Evolutionary conservation across 2,329 filamentous ascomycete genomes (phyloP).

Genomic region (Botrytis elliptica): DNA sequence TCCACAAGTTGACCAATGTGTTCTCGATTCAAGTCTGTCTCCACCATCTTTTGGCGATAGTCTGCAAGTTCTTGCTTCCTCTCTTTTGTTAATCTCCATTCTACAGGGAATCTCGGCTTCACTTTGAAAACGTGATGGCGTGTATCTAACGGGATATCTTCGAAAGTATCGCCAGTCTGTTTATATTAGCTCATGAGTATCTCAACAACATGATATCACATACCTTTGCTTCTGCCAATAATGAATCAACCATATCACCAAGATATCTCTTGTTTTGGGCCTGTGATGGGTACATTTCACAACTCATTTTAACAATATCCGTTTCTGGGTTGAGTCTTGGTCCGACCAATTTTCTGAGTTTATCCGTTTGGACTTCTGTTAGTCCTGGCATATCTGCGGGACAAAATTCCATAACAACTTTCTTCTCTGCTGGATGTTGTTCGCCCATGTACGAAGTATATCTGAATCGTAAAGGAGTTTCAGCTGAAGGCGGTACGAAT

Average conservation of each 20-base stretch:
- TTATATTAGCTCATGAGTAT: conserved; percentile 25
- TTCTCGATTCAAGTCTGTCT: conserved; percentile 54
- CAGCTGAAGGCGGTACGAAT: conserved; percentile 66
- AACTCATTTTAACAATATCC: conserved; percentile 82
- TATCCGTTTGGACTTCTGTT: conserved; percentile 65
- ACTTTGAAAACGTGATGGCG: conserved; percentile 74
- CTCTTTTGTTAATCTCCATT: conserved; percentile 77
- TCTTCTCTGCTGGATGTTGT: conserved; percentile 83
- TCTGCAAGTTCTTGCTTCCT: conserved; percentile 64
- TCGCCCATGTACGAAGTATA: conserved; percentile 98
- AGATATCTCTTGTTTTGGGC: conserved; percentile 98
- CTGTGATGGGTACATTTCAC: conserved; percentile 82
- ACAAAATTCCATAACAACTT: conserved; percentile 90
- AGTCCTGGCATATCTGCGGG: conserved; percentile 69
- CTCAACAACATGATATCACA: conserved; percentile 23
- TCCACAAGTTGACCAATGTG: conserved; percentile 58
- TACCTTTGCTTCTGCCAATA: conserved; percentile 73
- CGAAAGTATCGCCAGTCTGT: conserved; percentile 77
- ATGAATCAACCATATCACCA: conserved; percentile 69
- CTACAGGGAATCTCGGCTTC: conserved; percentile 71
- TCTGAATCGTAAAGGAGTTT: conserved; percentile 82
- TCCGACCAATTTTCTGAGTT: conserved; percentile 85
- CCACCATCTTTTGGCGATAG: conserved; percentile 51
- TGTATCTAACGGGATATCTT: conserved; percentile 85
- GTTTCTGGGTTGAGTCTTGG: conserved; percentile 83